Conservation (phyloP, 2,329 filamentous ascomycete genomes). For the Penicillium sp. region DNA sequence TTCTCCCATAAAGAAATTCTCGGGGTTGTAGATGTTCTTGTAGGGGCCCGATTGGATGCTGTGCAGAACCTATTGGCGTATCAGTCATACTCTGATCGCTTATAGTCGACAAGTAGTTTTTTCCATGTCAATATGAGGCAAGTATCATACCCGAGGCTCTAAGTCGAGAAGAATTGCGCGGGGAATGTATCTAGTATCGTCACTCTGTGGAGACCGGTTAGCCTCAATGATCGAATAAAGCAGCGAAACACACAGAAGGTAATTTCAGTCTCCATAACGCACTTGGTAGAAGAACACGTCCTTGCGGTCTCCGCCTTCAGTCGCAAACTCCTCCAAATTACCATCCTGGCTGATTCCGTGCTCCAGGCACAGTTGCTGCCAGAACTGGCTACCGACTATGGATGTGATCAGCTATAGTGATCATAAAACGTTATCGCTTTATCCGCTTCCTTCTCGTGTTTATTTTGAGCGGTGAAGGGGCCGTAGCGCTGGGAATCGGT, state of each 20-base stretch:
- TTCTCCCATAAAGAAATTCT: slow-evolving; percentile 97
- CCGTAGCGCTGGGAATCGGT: slow-evolving; percentile 10
- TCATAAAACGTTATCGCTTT: not conserved
- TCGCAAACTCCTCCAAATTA: slow-evolving; percentile 96
- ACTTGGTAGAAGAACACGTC: slow-evolving; percentile 97
- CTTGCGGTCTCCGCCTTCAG: slow-evolving; percentile 94
- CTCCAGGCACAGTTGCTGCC: slow-evolving; percentile 97
- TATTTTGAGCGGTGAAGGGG: not conserved
- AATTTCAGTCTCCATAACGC: not conserved
- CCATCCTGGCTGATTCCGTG: slow-evolving; percentile 97
- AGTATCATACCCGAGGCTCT: slow-evolving; percentile 71
- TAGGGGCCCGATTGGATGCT: slow-evolving; percentile 91
- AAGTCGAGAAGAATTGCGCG: slow-evolving; percentile 93
- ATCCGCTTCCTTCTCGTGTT: not conserved
- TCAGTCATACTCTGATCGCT: not conserved
- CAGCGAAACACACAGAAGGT: not conserved
- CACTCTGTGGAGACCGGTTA: slow-evolving; percentile 61
- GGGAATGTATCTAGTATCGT: slow-evolving; percentile 97
- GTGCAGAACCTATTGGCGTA: slow-evolving; percentile 68
- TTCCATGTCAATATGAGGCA: not conserved
- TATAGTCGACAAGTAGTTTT: not conserved
- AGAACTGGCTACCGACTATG: slow-evolving; percentile 92
- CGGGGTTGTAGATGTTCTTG: slow-evolving; percentile 98
- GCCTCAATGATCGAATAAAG: not conserved
- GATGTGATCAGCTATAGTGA: slow-evolving; percentile 30